phyloP scores from a whole-genome alignment of 2,329 filamentous ascomycete species.

The Cryphonectria naterciae region DNA sequence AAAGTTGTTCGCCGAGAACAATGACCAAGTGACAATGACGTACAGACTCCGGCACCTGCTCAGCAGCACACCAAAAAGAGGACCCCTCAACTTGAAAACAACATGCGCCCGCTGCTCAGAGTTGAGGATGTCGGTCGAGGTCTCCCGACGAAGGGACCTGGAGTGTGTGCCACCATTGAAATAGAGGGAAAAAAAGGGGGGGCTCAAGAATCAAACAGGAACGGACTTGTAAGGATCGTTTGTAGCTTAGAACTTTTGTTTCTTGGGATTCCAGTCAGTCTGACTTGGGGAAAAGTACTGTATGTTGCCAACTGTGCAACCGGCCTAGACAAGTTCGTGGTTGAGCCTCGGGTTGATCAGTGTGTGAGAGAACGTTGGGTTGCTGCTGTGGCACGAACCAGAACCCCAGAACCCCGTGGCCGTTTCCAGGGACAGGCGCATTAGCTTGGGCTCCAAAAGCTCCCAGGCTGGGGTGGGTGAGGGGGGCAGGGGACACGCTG shows the following conservation, averaged over 20 bases:
- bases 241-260: neutral
- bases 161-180: neutral
- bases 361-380: neutral
- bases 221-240: neutral
- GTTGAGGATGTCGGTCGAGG: constrained; percentile 8
- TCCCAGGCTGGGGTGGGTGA: neutral
- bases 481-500: neutral
- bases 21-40: constrained; percentile 9
- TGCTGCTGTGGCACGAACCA: neutral
- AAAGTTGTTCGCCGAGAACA: neutral
- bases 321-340: neutral
- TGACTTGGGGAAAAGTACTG: neutral
- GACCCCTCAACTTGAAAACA: neutral
- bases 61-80: neutral
- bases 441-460: neutral
- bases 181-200: neutral
- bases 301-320: constrained; percentile 1
- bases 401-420: too few relatives aligned
- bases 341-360: constrained; percentile 17
- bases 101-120: neutral
- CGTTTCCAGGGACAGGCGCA: neutral
- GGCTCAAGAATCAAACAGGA: neutral
- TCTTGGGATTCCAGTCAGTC: neutral
- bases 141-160: constrained; percentile 2
- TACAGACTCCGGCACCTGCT: constrained; percentile 5